These are phyloP conservation scores for Carpinus fangiana DNA, from an alignment of 306 rosid species.

Conservation along the genomic window DNA sequence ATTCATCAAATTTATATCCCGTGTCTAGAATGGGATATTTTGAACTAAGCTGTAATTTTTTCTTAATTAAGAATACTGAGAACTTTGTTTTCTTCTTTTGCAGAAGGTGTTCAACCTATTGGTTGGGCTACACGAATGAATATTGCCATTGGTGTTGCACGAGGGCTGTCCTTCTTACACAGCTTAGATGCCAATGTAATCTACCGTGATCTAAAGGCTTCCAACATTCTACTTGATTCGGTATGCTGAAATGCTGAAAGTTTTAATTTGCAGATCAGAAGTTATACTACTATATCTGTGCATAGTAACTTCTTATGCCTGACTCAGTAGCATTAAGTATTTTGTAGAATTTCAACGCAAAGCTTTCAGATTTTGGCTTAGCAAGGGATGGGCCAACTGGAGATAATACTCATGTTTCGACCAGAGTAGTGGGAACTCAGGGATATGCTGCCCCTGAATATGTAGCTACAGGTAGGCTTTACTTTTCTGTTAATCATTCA, in stretches of 20 bases:
- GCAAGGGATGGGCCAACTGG: slow-evolving; percentile 99
- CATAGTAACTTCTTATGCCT: slow-evolving; percentile 15
- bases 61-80: slow-evolving; percentile 8
- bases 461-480: slow-evolving; percentile 76
- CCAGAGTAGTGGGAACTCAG: slow-evolving; percentile 82
- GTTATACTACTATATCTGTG: neutral
- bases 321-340: slow-evolving; percentile 17
- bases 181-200: slow-evolving; percentile 73
- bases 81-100: slow-evolving; percentile 15
- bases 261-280: slow-evolving; percentile 10
- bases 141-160: slow-evolving; percentile 73
- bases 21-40: neutral
- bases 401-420: slow-evolving; percentile 94
- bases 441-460: slow-evolving; percentile 99
- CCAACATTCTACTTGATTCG: slow-evolving; percentile 89
- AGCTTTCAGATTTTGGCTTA: slow-evolving; percentile 90
- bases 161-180: slow-evolving; percentile 78
- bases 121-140: slow-evolving; percentile 69
- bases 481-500: slow-evolving; percentile 7
- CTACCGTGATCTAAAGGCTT: slow-evolving; percentile 89
- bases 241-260: slow-evolving; percentile 38
- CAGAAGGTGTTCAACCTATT: slow-evolving; percentile 87
- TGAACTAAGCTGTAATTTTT: slow-evolving; percentile 7
- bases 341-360: slow-evolving; percentile 74
- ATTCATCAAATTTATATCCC: neutral